Percentiles rank a stretch among this genome's conserved stretches.
Evolutionary conservation across 495 filamentous ascomycete genomes (phyloP).

Genomic region (Penicillium coprophilum): DNA sequence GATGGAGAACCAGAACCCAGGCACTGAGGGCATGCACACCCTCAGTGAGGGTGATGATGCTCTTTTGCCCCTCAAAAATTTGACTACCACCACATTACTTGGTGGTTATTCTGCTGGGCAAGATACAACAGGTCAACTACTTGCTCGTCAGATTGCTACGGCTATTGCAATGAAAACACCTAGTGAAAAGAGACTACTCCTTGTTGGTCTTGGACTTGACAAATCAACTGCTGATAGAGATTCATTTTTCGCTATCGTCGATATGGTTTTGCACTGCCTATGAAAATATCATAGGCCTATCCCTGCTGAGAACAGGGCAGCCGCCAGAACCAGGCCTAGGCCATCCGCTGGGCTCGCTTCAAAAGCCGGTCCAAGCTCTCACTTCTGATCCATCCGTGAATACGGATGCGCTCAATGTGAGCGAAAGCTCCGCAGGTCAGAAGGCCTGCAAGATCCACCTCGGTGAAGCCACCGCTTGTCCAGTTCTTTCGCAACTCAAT

Average conservation of each 20-base stretch:
- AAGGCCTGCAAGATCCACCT: not conserved
- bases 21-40: conserved; percentile 48
- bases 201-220: conserved; percentile 79
- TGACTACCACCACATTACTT: conserved; percentile 85
- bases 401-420: not conserved
- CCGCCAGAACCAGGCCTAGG: not conserved
- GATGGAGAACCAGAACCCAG: conserved; percentile 64
- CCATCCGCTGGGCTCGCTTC: not conserved
- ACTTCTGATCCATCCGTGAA: not conserved
- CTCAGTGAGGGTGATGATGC: conserved; percentile 52
- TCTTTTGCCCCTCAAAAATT: conserved; percentile 71
- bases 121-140: conserved; percentile 81
- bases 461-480: not conserved
- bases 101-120: conserved; percentile 79
- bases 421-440: not conserved
- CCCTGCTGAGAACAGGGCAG: not conserved
- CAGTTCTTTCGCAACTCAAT: not conserved
- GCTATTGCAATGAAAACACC: conserved; percentile 69
- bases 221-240: conserved; percentile 62
- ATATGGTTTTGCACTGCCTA: conserved; percentile 70
- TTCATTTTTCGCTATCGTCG: conserved; percentile 78
- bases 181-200: conserved; percentile 73
- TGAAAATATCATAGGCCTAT: conserved; percentile 26
- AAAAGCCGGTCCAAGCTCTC: not conserved
- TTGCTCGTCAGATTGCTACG: conserved; percentile 84